Percentiles rank a stretch among this genome's conserved stretches.
Conservation (phyloP, 2,329 filamentous ascomycete genomes). For the Sarocladiaceae sp. region DNA sequence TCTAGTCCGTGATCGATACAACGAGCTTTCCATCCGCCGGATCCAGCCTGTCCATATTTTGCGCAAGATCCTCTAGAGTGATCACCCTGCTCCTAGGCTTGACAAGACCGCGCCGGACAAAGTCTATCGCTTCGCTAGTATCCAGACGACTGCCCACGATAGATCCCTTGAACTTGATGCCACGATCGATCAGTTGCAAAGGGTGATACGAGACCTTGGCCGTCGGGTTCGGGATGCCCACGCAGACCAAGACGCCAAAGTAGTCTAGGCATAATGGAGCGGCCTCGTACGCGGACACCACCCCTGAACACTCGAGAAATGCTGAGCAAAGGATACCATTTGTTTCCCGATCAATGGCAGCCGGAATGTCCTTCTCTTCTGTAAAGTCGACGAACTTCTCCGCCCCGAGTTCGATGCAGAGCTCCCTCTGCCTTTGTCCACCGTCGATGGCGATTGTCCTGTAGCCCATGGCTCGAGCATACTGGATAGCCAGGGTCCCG, state of each 20-base stretch:
- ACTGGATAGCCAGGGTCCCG: conserved; percentile 72
- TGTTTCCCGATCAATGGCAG: background rate
- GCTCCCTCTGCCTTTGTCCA: conserved; percentile 72
- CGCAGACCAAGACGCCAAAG: conserved; percentile 35
- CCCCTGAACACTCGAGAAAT: conserved; percentile 2
- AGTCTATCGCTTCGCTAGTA: conserved; percentile 35
- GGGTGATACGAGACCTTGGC: conserved; percentile 27
- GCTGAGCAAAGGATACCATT: background rate
- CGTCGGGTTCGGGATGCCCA: conserved; percentile 28
- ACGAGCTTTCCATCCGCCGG: background rate
- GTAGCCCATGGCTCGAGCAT: conserved; percentile 86
- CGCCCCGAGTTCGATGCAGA: conserved; percentile 67
- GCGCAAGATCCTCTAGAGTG: background rate
- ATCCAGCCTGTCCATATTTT: background rate
- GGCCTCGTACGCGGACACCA: background rate
- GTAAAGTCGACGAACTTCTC: conserved; percentile 73
- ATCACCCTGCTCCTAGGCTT: background rate
- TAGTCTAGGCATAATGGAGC: background rate
- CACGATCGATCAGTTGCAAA: conserved; percentile 27
- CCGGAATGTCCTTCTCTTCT: conserved; percentile 59
- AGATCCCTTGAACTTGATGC: conserved; percentile 29
- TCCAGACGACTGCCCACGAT: conserved; percentile 32
- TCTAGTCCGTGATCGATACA: no score
- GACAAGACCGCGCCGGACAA: conserved; percentile 21
- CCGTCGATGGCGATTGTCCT: conserved; percentile 44